Percentiles rank a stretch among this genome's conserved stretches.
Conservation (phyloP, 2,329 filamentous ascomycete species). For the Aspergillus fumigatiaffinis region DNA sequence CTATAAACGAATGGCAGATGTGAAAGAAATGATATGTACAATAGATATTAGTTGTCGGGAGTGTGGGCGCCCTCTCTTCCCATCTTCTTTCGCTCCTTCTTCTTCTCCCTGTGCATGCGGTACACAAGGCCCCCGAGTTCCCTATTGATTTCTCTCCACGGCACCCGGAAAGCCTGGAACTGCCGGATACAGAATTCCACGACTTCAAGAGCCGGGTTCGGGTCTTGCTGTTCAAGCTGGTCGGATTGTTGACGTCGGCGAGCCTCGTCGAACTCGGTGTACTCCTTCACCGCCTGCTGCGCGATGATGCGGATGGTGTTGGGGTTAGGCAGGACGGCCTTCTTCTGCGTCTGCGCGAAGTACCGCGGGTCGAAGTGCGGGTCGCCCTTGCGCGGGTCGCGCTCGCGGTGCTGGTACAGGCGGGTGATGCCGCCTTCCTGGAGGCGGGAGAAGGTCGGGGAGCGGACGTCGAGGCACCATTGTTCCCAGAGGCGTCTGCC, state of each 20-base stretch:
- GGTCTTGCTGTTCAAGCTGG: background rate
- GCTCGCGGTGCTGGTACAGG: slow-evolving; percentile 21
- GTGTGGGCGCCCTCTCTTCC: background rate
- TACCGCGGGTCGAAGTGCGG: slow-evolving; percentile 24
- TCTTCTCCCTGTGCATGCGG: slow-evolving; percentile 12
- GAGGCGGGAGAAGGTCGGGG: slow-evolving; percentile 16
- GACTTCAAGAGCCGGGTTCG: slow-evolving; percentile 15
- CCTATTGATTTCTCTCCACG: slow-evolving; percentile 28
- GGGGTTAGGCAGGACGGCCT: slow-evolving; percentile 30
- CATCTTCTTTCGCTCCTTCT: slow-evolving; percentile 1
- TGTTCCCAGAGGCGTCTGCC: slow-evolving; percentile 47
- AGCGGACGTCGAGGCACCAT: slow-evolving; percentile 41
- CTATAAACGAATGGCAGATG: background rate
- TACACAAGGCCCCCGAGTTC: slow-evolving; percentile 31
- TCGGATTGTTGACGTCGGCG: slow-evolving; percentile 1
- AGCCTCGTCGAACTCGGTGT: slow-evolving; percentile 3
- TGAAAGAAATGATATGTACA: background rate
- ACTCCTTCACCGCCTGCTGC: slow-evolving; percentile 30
- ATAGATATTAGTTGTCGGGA: background rate
- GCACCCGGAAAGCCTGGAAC: slow-evolving; percentile 27
- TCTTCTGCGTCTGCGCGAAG: slow-evolving; percentile 21
- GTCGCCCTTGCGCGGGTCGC: slow-evolving; percentile 17
- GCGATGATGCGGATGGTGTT: slow-evolving; percentile 36
- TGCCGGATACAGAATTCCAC: slow-evolving; percentile 33
- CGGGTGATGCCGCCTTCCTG: slow-evolving; percentile 26